These are phyloP conservation scores for Aspergillus viridinutans DNA, from an alignment of 2,329 filamentous ascomycete species.

Conservation along the genomic window DNA sequence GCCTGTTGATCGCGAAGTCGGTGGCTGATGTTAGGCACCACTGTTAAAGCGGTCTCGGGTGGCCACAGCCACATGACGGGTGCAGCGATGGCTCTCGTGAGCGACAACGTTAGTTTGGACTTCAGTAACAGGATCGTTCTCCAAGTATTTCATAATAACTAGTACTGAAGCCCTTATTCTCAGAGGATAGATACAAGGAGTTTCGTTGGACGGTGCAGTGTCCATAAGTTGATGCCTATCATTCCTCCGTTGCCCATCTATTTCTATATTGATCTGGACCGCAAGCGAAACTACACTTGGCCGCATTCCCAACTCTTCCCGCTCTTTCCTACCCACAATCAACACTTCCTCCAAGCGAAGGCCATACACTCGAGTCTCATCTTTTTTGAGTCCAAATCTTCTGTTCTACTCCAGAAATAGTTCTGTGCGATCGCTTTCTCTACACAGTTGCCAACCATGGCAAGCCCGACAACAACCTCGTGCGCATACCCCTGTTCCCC, in stretches of 20 bases:
- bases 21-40: slow-evolving; percentile 9
- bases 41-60: slow-evolving; percentile 10
- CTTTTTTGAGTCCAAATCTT: slow-evolving; percentile 6
- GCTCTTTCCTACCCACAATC: slow-evolving; percentile 12
- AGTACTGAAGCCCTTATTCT: neutral
- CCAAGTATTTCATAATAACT: neutral
- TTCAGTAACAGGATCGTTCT: neutral
- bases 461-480: slow-evolving; percentile 40
- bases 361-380: neutral
- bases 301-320: slow-evolving; percentile 13
- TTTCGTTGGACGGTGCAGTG: neutral
- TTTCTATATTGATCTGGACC: slow-evolving; percentile 4
- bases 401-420: slow-evolving; percentile 1
- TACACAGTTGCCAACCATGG: slow-evolving; percentile 38
- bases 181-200: neutral
- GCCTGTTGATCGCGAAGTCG: neutral
- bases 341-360: neutral
- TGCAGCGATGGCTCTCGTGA: neutral
- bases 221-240: neutral
- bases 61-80: slow-evolving; percentile 18
- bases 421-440: slow-evolving; percentile 6
- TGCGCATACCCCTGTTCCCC: slow-evolving; percentile 32
- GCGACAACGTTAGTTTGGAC: neutral
- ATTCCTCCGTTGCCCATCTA: neutral
- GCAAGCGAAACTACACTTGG: slow-evolving; percentile 16